A percentile compares a stretch with the other conserved stretches of the same genome.
Conservation (phyloP, 2,329 filamentous ascomycete genomes). For the Penicillium psychrosexuale region DNA sequence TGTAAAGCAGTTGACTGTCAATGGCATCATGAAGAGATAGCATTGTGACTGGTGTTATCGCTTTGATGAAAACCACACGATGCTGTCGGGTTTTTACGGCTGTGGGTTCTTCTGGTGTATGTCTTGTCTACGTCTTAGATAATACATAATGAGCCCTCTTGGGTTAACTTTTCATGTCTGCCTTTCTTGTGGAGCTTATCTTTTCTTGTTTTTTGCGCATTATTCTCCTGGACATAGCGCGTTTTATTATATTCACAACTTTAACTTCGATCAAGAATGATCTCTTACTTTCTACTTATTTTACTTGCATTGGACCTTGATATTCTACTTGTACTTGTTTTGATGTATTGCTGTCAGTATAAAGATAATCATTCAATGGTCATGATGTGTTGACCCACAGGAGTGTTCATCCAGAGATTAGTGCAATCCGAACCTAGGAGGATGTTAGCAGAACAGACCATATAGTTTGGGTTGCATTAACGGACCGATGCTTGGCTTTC, state of each 20-base stretch:
- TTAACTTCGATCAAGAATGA: slow-evolving; percentile 5
- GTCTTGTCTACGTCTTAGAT: slow-evolving; percentile 16
- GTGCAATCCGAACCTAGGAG: no score
- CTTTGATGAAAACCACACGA: background rate
- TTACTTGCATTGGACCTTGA: background rate
- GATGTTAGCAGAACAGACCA: no score
- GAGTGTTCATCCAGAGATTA: no score
- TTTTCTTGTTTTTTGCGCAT: slow-evolving; percentile 9
- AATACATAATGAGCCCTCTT: slow-evolving; percentile 44
- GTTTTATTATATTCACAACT: slow-evolving; percentile 10
- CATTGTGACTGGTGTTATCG: background rate
- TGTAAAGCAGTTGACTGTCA: slow-evolving; percentile 34
- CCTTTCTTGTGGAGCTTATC: slow-evolving; percentile 1
- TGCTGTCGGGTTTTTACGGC: slow-evolving; percentile 12
- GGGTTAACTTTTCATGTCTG: slow-evolving; percentile 12
- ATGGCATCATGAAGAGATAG: slow-evolving; percentile 4
- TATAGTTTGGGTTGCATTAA: no score
- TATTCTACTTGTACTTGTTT: no score
- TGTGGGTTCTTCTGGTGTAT: slow-evolving; percentile 3
- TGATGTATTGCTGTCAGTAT: background rate
- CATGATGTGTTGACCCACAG: no score
- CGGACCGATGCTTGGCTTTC: no score
- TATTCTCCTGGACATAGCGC: slow-evolving; percentile 15
- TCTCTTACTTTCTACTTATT: slow-evolving; percentile 1
- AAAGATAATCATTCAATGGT: background rate